phyloP scores from a whole-genome alignment of 2,329 filamentous ascomycete genomes.

The Stagonosporopsis vannaccii region DNA sequence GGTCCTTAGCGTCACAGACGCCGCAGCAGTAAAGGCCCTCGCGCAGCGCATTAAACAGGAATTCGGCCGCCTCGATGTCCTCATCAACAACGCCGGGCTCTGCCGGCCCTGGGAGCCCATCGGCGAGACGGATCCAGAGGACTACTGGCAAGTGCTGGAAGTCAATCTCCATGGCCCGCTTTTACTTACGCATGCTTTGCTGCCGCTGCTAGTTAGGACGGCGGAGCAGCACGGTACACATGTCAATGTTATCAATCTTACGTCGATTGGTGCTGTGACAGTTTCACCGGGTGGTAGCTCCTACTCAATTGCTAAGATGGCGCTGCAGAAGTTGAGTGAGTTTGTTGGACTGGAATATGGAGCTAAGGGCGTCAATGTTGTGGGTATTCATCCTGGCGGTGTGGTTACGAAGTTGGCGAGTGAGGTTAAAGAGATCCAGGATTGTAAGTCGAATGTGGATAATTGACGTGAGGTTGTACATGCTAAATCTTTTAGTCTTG shows the following conservation, averaged over 20 bases:
- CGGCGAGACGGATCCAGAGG: conserved; percentile 44
- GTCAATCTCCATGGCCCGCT: conserved; percentile 60
- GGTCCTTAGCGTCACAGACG: conserved; percentile 53
- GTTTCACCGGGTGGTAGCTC: conserved; percentile 23
- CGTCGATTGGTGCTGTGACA: conserved; percentile 52
- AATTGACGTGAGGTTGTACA: neutral
- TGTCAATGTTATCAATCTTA: conserved; percentile 55
- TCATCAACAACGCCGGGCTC: conserved; percentile 59
- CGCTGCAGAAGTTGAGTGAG: conserved; percentile 59
- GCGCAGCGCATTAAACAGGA: conserved; percentile 41
- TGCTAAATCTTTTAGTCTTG: conserved; percentile 7
- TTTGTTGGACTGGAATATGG: conserved; percentile 54
- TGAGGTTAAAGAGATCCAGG: conserved; percentile 2
- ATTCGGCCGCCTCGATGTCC: conserved; percentile 51
- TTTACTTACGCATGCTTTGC: conserved; percentile 55
- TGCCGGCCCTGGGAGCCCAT: conserved; percentile 43
- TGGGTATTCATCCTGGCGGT: conserved; percentile 39
- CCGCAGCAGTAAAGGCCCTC: conserved; percentile 47
- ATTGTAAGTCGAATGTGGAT: neutral
- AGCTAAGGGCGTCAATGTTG: conserved; percentile 29
- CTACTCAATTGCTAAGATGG: conserved; percentile 61
- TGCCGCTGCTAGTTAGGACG: conserved; percentile 51
- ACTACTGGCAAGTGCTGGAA: conserved; percentile 55
- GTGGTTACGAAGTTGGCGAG: conserved; percentile 30
- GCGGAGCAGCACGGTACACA: conserved; percentile 44